phyloP scores from a whole-genome alignment of 1,284 basidiomycete species.

The Taiwanofungus camphoratus region DNA sequence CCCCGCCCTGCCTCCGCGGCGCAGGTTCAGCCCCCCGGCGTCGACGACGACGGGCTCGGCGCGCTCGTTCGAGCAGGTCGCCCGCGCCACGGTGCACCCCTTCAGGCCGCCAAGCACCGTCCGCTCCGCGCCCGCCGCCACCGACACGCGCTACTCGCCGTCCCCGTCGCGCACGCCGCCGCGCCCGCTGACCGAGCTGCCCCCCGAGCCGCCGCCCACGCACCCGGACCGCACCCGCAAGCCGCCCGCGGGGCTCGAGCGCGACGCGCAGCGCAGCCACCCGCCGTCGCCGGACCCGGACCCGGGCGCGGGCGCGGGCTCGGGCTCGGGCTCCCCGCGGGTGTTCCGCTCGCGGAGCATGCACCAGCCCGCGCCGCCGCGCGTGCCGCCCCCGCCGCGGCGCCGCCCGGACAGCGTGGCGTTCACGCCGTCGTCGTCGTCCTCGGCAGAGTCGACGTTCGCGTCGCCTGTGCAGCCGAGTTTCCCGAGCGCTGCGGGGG shows the following conservation, averaged over 20 bases:
- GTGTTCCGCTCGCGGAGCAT: conserved; percentile 52
- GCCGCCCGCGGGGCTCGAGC: conserved; percentile 16
- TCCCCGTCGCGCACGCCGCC: conserved; percentile 21
- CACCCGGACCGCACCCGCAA: conserved; percentile 62
- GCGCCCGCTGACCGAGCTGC: conserved; percentile 22
- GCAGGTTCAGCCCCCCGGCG: conserved; percentile 24
- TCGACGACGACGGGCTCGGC: conserved; percentile 29
- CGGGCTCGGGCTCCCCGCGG: conserved; percentile 27
- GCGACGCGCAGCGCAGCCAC: conserved; percentile 16
- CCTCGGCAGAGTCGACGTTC: conserved; percentile 10
- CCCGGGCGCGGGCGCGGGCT: background rate
- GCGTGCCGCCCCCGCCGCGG: conserved; percentile 38
- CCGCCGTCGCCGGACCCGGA: conserved; percentile 22
- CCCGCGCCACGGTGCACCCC: conserved; percentile 29
- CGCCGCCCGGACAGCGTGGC: conserved; percentile 63
- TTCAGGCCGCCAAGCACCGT: conserved; percentile 9
- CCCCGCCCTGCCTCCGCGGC: conserved; percentile 30
- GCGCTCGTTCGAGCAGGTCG: conserved; percentile 37
- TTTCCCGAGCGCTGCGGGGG: conserved; percentile 10
- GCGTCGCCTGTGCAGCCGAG: conserved; percentile 5
- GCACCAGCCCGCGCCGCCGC: conserved; percentile 42
- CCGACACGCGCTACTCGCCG: conserved; percentile 17
- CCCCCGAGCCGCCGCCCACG: conserved; percentile 39
- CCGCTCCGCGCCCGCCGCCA: conserved; percentile 7
- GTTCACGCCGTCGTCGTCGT: conserved; percentile 28